Evolutionary conservation across 331 rosid species (phyloP).

Genomic region (Spiraea crenata): DNA sequence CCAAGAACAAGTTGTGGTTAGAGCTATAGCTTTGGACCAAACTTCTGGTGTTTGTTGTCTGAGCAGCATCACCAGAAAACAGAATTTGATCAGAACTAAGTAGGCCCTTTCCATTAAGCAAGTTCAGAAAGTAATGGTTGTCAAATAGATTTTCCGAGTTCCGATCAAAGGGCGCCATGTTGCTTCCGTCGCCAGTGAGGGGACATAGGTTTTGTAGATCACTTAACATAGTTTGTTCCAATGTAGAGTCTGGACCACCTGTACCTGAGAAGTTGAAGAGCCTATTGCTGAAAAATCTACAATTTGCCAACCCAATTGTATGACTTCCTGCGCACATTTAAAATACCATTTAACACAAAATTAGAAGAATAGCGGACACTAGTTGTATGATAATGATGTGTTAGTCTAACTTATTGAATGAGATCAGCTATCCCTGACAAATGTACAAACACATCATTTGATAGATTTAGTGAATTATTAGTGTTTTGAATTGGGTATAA

Average conservation of each 20-base stretch:
- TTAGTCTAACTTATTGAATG: too few species aligned
- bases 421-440: too few species aligned
- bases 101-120: constrained; percentile 58
- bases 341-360: not conserved
- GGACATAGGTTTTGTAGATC: constrained; percentile 74
- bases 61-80: constrained; percentile 43
- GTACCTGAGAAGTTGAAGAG: constrained; percentile 66
- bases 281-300: constrained; percentile 62
- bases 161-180: constrained; percentile 49
- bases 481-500: too few species aligned
- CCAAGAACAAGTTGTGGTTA: constrained; percentile 35
- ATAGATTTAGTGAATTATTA: too few species aligned
- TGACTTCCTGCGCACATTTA: constrained; percentile 54
- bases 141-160: constrained; percentile 76
- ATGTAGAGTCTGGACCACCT: constrained; percentile 52
- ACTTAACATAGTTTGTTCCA: constrained; percentile 44
- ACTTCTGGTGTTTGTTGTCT: constrained; percentile 40
- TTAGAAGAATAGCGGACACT: not conserved
- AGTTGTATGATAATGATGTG: too few species aligned
- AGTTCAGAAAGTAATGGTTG: constrained; percentile 68
- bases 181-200: constrained; percentile 53
- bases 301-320: constrained; percentile 72
- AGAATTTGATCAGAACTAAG: constrained; percentile 74
- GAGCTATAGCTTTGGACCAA: constrained; percentile 54
- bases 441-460: too few species aligned